phyloP scores from a whole-genome alignment of 2,329 filamentous ascomycete species.

The Hymenoscyphus albidus region DNA sequence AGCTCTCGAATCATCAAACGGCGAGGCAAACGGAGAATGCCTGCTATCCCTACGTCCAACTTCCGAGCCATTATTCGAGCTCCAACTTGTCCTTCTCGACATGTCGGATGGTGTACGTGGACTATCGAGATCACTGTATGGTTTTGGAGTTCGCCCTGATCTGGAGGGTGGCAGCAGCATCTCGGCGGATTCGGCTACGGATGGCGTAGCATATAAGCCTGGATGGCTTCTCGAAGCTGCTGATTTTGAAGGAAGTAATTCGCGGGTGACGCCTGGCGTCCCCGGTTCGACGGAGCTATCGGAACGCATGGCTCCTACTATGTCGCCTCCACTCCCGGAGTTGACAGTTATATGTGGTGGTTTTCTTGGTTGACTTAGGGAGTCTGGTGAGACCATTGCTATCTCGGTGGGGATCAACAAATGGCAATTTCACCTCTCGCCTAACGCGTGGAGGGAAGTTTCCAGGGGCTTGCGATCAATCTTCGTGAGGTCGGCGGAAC shows the following conservation, averaged over 20 bases:
- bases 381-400: constrained; percentile 16
- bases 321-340: constrained; percentile 51
- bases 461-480: background rate
- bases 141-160: constrained; percentile 42
- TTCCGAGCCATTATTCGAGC: constrained; percentile 44
- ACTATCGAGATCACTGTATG: constrained; percentile 47
- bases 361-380: constrained; percentile 16
- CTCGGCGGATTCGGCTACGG: constrained; percentile 41
- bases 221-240: constrained; percentile 15
- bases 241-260: constrained; percentile 28
- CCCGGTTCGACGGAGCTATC: constrained; percentile 32
- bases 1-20: constrained; percentile 37
- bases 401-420: constrained; percentile 12
- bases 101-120: constrained; percentile 41
- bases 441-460: constrained; percentile 5
- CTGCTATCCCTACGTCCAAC: constrained; percentile 50
- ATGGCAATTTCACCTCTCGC: constrained; percentile 19
- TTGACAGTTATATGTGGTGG: constrained; percentile 63
- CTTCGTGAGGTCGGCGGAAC: background rate
- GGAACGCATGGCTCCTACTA: constrained; percentile 35
- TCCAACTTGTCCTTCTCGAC: constrained; percentile 62
- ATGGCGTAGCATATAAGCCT: constrained; percentile 28
- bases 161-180: constrained; percentile 45
- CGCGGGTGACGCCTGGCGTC: constrained; percentile 30
- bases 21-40: constrained; percentile 31